These are phyloP conservation scores for Venturia nashicola DNA, from an alignment of 2,329 filamentous ascomycete species.

Conservation along the genomic window DNA sequence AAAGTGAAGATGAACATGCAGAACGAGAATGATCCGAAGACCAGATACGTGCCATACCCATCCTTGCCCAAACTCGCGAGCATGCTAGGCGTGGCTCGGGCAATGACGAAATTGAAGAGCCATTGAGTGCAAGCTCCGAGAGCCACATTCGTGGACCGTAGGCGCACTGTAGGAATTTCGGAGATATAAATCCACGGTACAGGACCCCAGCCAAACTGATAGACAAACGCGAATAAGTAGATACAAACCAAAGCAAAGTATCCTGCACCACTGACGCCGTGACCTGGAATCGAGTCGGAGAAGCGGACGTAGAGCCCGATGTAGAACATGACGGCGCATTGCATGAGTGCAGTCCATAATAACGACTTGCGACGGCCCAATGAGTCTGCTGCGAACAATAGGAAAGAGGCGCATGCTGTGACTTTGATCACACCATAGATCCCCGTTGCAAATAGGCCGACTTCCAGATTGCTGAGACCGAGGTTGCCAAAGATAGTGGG, in stretches of 20 bases:
- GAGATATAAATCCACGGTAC: conserved; percentile 62
- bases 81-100: conserved; percentile 56
- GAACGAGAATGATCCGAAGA: conserved; percentile 55
- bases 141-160: conserved; percentile 55
- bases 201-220: conserved; percentile 52
- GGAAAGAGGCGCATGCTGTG: conserved; percentile 48
- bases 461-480: conserved; percentile 44
- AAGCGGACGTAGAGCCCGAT: conserved; percentile 60
- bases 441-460: conserved; percentile 58
- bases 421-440: conserved; percentile 65
- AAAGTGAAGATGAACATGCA: conserved; percentile 53
- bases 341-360: conserved; percentile 52
- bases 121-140: conserved; percentile 58
- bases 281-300: conserved; percentile 41
- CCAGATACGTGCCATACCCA: conserved; percentile 51
- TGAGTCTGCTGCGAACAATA: conserved; percentile 56
- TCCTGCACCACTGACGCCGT: conserved; percentile 49
- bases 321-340: conserved; percentile 53
- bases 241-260: conserved; percentile 61
- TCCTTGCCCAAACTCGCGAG: conserved; percentile 40
- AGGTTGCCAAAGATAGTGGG: conserved; percentile 57
- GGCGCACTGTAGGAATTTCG: conserved; percentile 56
- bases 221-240: conserved; percentile 59
- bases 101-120: conserved; percentile 65
- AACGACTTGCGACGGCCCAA: conserved; percentile 52